Evolutionary conservation across 352 stramenopile genomes (phyloP).

Genomic region (Thraustochytrium striatum): DNA sequence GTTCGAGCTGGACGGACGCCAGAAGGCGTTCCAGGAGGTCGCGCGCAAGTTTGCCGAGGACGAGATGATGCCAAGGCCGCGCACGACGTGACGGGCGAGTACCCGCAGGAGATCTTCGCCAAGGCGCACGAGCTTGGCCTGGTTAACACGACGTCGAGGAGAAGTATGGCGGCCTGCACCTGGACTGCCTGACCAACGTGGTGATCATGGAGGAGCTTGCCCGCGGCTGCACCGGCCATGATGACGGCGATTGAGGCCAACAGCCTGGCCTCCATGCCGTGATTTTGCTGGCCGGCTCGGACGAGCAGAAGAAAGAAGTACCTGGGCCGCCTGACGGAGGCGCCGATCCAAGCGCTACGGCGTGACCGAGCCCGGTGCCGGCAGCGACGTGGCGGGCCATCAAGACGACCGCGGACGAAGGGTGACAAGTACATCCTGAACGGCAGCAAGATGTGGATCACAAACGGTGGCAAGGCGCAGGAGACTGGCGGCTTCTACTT

Average conservation of each 20-base stretch:
- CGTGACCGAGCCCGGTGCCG: constrained; percentile 79
- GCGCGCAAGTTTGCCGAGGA: constrained; percentile 79
- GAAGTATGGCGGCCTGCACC: constrained; percentile 70
- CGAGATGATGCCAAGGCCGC: constrained; percentile 78
- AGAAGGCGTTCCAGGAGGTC: constrained; percentile 74
- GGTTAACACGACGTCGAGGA: constrained; percentile 75
- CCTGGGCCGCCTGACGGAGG: constrained; percentile 71
- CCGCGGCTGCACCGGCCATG: constrained; percentile 81
- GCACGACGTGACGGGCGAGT: constrained; percentile 75
- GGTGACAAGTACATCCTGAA: constrained; percentile 87
- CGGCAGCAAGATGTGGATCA: constrained; percentile 88
- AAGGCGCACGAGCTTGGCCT: constrained; percentile 81
- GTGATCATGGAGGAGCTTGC: constrained; percentile 82
- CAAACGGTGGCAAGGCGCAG: constrained; percentile 78
- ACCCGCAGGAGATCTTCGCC: constrained; percentile 74
- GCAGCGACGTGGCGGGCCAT: constrained; percentile 77
- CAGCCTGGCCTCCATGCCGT: constrained; percentile 68
- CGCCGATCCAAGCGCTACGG: constrained; percentile 76
- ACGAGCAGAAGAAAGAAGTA: constrained; percentile 78
- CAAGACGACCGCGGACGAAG: constrained; percentile 83
- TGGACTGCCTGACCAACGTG: constrained; percentile 71
- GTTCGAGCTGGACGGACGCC: constrained; percentile 66
- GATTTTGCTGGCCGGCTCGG: constrained; percentile 72
- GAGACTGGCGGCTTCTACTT: constrained; percentile 67
- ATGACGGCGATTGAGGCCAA: constrained; percentile 83